A percentile compares a stretch with the other conserved stretches of the same genome.
Conservation (phyloP, 441 rosid species). For the Eugenia klotzschiana region DNA sequence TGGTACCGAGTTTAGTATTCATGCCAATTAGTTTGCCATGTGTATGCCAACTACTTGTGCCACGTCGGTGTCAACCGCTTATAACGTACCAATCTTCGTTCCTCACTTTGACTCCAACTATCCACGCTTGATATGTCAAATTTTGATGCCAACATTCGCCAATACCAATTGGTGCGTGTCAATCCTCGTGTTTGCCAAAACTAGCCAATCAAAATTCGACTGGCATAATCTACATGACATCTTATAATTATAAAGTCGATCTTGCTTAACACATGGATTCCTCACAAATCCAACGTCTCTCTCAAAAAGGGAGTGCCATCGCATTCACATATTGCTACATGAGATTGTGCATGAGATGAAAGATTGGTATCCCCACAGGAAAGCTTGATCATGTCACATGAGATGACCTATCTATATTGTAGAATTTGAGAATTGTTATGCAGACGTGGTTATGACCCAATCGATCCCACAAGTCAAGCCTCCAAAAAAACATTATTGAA, state of each 20-base stretch:
- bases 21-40: background rate
- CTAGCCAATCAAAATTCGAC: background rate
- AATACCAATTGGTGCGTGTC: no score
- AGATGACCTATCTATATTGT: background rate
- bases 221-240: background rate
- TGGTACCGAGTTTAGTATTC: background rate
- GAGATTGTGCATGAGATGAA: background rate
- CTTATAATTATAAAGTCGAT: background rate
- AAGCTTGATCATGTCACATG: background rate
- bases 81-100: no score
- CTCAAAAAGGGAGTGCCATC: background rate
- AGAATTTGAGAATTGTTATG: background rate
- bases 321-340: background rate
- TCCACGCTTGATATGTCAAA: no score
- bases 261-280: background rate
- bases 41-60: no score
- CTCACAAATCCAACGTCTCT: background rate
- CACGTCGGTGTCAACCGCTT: no score
- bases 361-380: background rate
- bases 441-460: background rate
- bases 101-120: accelerated
- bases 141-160: no score
- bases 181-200: background rate
- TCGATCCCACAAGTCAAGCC: background rate
- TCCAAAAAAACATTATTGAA: no score